Conservation (phyloP, 1,284 basidiomycete species). For the Macrocybe sp. region DNA sequence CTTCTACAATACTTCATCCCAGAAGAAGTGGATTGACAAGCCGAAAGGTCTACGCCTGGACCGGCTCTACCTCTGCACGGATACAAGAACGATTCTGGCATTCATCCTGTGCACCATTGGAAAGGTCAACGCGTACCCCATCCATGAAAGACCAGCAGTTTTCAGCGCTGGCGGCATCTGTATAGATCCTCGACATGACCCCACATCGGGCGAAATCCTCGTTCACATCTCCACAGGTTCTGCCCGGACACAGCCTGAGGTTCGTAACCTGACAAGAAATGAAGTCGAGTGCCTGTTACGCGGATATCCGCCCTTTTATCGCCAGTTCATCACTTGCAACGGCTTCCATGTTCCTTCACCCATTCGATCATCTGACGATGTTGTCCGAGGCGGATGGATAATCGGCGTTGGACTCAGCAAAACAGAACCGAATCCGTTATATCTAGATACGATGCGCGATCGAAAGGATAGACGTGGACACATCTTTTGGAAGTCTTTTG, state of each 20-base stretch:
- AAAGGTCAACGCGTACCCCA: background rate
- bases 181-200: background rate
- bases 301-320: background rate
- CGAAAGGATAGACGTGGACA: background rate
- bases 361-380: background rate
- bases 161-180: background rate
- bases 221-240: background rate
- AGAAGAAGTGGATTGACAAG: background rate
- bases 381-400: background rate
- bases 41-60: background rate
- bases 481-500: background rate
- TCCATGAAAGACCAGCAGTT: background rate
- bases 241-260: background rate
- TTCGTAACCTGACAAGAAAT: background rate
- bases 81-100: background rate
- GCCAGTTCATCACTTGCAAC: background rate
- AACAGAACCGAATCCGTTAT: background rate
- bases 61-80: background rate
- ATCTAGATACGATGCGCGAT: background rate
- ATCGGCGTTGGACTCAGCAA: background rate
- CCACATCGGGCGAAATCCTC: background rate
- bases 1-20: background rate
- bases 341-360: background rate
- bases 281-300: background rate
- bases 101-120: background rate